Conservation (phyloP, 495 filamentous ascomycete genomes). For the Aspergillus incahuasiensis region DNA sequence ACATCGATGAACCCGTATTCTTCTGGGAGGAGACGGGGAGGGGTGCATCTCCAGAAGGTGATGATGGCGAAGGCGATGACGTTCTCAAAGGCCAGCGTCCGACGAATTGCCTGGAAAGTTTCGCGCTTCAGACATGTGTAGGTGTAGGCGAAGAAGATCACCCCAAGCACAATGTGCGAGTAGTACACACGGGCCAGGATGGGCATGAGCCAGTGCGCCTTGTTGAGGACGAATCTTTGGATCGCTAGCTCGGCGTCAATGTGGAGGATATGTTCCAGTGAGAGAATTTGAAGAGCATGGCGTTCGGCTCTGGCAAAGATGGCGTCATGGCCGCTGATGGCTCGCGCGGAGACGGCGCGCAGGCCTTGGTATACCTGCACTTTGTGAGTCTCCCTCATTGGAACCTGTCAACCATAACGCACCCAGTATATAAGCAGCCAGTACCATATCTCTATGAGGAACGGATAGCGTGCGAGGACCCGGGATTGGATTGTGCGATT, state of each 20-base stretch:
- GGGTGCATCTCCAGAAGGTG: conserved; percentile 57
- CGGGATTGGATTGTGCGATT: conserved; percentile 40
- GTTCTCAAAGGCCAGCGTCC: conserved; percentile 58
- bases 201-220: conserved; percentile 56
- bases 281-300: conserved; percentile 49
- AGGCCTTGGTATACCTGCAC: conserved; percentile 52
- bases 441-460: conserved; percentile 59
- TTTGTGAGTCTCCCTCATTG: background rate
- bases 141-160: conserved; percentile 48
- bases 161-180: conserved; percentile 50
- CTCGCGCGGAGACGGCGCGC: conserved; percentile 54
- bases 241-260: conserved; percentile 46
- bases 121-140: conserved; percentile 50
- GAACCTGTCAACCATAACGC: conserved; percentile 1
- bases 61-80: conserved; percentile 55
- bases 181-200: conserved; percentile 46
- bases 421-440: conserved; percentile 63
- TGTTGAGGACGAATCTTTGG: conserved; percentile 34
- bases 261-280: conserved; percentile 47
- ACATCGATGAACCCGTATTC: conserved; percentile 62
- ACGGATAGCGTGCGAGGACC: conserved; percentile 40
- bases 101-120: conserved; percentile 49
- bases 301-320: conserved; percentile 40
- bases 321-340: conserved; percentile 39
- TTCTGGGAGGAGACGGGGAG: conserved; percentile 54